Base-by-base conservation (phyloP, 2,329 filamentous ascomycete species). In the Allantophomopsis cytisporea region DNA sequence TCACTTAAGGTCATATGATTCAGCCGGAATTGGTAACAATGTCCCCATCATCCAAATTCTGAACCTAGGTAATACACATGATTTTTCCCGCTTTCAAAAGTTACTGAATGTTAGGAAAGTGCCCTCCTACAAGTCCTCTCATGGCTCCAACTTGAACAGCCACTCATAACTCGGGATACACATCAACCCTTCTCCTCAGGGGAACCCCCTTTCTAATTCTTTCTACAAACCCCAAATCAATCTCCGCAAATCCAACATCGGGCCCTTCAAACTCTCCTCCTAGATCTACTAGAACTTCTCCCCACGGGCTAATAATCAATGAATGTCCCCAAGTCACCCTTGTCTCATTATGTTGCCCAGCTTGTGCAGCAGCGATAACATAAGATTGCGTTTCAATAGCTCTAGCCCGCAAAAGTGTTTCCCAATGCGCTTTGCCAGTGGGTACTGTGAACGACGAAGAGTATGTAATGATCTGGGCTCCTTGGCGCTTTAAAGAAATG, bases 351-450 rank as follows among this genome's bases (percentile, higher is more conserved):
- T 73, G 86, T 31, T 64, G 58, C 1, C 87, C 88, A 16, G 73
- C 72, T 59, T 95, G 88, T 31, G 87, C 89, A 1, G 88, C 80
- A 10, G 88, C 89, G 44, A 95, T 64, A 2, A 95, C 79, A 65
- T 84, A 96, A 40, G 77, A 76, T 61, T 95, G 83, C n/a, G 81
- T 86, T 65, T 95, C 89, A 43, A 95, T 85, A 8, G 89, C 89
- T 36, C 89, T 68, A 3, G 85, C 78, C 18, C 83, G 68, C 12
- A 95, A 64, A 5, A 96, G 62, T 2, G 74, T 66, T 52, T 87
- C 77, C 89, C 89, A 96, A 60, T 95, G 89, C 2, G 83, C 83
- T 41, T 67, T 69, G 0, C 89, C 89, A 0, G 89, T 95, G 1
- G 81, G 76, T 0, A 93, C 71, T 0, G 88, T 94, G 54, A 95